These are phyloP conservation scores for Ceratocystis diversiconidia DNA, from an alignment of 2,329 filamentous ascomycete species.

Conservation along the genomic window DNA sequence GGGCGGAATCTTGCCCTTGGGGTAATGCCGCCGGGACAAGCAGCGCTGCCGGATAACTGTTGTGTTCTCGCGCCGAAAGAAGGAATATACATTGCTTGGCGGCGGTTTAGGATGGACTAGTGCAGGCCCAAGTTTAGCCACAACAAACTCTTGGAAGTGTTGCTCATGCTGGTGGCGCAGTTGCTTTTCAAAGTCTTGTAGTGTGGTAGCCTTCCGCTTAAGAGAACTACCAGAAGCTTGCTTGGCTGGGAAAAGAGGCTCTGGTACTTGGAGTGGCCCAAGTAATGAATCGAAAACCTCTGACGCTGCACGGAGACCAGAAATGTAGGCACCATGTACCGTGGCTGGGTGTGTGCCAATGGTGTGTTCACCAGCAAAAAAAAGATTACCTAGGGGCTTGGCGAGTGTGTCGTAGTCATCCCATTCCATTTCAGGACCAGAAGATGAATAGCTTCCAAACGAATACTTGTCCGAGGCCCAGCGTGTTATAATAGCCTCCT, in stretches of 20 bases:
- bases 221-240: conserved; percentile 31
- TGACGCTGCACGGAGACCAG: conserved; percentile 75
- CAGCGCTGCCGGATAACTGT: conserved; percentile 47
- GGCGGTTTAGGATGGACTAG: conserved; percentile 58
- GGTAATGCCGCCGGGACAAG: conserved; percentile 30
- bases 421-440: conserved; percentile 64
- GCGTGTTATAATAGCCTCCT: conserved; percentile 77
- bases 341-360: conserved; percentile 92
- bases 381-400: conserved; percentile 65
- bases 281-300: conserved; percentile 70
- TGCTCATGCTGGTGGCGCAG: conserved; percentile 43
- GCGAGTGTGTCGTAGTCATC: conserved; percentile 93
- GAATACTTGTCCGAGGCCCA: conserved; percentile 88
- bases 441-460: conserved; percentile 89
- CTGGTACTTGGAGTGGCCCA: conserved; percentile 64
- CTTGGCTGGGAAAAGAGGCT: conserved; percentile 58
- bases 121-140: conserved; percentile 53
- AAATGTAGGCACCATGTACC: conserved; percentile 91
- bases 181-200: conserved; percentile 24
- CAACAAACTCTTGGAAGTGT: conserved; percentile 38
- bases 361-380: conserved; percentile 94
- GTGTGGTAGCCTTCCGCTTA: conserved; percentile 39
- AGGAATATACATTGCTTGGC: conserved; percentile 70
- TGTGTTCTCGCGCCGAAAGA: conserved; percentile 70
- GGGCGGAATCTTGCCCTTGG: conserved; percentile 12